Conservation (phyloP, 139 green algal genomes). For the Penium margaritaceum region DNA sequence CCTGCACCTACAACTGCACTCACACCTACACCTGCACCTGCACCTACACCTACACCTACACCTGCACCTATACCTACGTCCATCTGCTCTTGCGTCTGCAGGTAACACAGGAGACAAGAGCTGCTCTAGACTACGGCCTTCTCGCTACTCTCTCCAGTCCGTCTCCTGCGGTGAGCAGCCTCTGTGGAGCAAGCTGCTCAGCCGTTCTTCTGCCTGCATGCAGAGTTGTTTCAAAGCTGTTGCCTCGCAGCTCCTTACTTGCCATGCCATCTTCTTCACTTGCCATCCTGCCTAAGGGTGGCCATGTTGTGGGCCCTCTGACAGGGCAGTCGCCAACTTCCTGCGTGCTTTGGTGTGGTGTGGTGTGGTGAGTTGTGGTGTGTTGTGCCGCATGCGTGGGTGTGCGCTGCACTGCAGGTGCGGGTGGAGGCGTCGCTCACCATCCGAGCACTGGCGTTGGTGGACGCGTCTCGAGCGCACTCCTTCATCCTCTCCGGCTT, state of each 20-base stretch:
- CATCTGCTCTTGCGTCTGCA: background rate
- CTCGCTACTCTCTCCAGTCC: conserved; percentile 2
- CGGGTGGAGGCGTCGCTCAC: conserved; percentile 31
- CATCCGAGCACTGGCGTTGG: conserved; percentile 28
- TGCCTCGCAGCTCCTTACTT: background rate
- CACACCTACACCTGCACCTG: no score
- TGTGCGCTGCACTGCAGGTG: conserved; percentile 9
- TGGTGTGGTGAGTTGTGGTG: no score
- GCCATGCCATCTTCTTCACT: background rate
- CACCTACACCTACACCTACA: no score
- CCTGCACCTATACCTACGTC: no score
- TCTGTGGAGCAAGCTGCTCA: background rate
- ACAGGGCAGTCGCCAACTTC: background rate
- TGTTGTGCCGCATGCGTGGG: no score
- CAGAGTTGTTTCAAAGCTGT: background rate
- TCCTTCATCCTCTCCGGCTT: conserved; percentile 27
- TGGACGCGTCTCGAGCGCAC: conserved; percentile 24
- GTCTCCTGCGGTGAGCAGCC: background rate
- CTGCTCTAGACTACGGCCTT: conserved; percentile 5
- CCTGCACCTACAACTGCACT: background rate
- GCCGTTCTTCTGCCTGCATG: no score
- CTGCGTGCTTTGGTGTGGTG: background rate
- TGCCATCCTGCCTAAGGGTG: background rate
- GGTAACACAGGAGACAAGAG: conserved; percentile 1
- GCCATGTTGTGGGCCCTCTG: background rate